Evolutionary conservation across 306 rosid genomes (phyloP).

Genomic region (Quercus alba): DNA sequence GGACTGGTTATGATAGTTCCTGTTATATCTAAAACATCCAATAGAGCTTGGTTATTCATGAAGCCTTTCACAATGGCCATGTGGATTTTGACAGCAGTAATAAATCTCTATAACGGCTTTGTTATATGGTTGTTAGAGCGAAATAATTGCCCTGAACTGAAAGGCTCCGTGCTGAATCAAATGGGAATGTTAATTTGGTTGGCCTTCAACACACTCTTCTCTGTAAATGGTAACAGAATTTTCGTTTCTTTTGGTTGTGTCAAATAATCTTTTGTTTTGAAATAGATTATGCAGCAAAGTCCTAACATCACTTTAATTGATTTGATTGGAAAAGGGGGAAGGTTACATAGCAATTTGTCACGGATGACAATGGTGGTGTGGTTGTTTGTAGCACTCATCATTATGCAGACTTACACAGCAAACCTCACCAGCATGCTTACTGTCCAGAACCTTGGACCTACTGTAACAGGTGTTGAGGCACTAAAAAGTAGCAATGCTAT

Average conservation of each 20-base stretch:
- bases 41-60: slow-evolving; percentile 35
- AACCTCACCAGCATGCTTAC: slow-evolving; percentile 51
- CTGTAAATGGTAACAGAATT: slow-evolving; percentile 30
- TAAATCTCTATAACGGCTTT: slow-evolving; percentile 41
- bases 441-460: slow-evolving; percentile 41
- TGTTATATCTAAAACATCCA: slow-evolving; percentile 12
- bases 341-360: slow-evolving; percentile 41
- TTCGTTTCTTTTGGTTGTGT: neutral
- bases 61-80: slow-evolving; percentile 44
- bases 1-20: slow-evolving; percentile 51
- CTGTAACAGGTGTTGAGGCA: slow-evolving; percentile 20
- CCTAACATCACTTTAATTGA: neutral
- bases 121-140: slow-evolving; percentile 50
- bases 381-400: slow-evolving; percentile 49
- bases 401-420: slow-evolving; percentile 49
- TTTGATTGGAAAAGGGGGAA: slow-evolving; percentile 22
- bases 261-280: too few relatives aligned
- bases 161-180: slow-evolving; percentile 39
- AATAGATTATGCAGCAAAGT: neutral
- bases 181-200: slow-evolving; percentile 38
- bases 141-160: slow-evolving; percentile 16
- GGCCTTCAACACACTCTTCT: slow-evolving; percentile 40
- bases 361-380: slow-evolving; percentile 47
- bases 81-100: slow-evolving; percentile 35
- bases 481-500: slow-evolving; percentile 19